Evolutionary conservation across 2,329 filamentous ascomycete genomes (phyloP).

Genomic region (Cadophora sp.): DNA sequence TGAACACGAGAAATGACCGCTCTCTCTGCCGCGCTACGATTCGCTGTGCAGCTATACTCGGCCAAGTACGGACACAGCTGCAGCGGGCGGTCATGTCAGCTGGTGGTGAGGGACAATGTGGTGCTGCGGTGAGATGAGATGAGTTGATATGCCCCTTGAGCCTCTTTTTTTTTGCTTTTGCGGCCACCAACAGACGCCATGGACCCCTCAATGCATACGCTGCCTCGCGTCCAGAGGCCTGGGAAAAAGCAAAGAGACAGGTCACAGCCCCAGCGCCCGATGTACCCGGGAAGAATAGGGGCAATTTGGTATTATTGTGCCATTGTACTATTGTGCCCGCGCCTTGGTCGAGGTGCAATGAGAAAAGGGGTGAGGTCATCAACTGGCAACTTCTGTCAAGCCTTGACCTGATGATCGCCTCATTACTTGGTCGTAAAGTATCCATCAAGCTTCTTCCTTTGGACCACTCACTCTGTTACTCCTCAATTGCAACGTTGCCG

Average conservation of each 20-base stretch:
- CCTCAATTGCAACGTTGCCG: conserved; percentile 28
- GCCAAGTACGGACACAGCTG: conserved; percentile 8
- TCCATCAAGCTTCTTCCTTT: conserved; percentile 1
- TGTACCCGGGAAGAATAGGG: conserved; percentile 21
- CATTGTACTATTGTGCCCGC: background rate
- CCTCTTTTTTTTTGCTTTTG: conserved; percentile 32
- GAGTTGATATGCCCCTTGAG: conserved; percentile 24
- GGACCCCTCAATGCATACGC: conserved; percentile 18
- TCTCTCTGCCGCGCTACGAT: background rate
- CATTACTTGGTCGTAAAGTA: conserved; percentile 2
- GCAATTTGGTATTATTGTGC: conserved; percentile 5
- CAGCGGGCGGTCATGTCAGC: conserved; percentile 14
- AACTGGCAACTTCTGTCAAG: background rate
- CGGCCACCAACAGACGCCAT: conserved; percentile 15
- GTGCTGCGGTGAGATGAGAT: conserved; percentile 24
- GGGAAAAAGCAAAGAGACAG: conserved; percentile 34
- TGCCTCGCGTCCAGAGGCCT: conserved; percentile 30
- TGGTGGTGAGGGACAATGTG: background rate
- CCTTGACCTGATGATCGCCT: conserved; percentile 20
- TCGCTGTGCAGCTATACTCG: background rate
- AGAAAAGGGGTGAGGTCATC: conserved; percentile 24
- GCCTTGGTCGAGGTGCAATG: background rate
- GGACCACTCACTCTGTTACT: conserved; percentile 4
- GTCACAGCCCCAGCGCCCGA: conserved; percentile 12
- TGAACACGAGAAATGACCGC: conserved; percentile 19